Evolutionary conservation across 1,284 basidiomycete genomes (phyloP), one percentile per base, ranked within the genome.

Genomic region (Apiotrichum montevideense): DNA sequence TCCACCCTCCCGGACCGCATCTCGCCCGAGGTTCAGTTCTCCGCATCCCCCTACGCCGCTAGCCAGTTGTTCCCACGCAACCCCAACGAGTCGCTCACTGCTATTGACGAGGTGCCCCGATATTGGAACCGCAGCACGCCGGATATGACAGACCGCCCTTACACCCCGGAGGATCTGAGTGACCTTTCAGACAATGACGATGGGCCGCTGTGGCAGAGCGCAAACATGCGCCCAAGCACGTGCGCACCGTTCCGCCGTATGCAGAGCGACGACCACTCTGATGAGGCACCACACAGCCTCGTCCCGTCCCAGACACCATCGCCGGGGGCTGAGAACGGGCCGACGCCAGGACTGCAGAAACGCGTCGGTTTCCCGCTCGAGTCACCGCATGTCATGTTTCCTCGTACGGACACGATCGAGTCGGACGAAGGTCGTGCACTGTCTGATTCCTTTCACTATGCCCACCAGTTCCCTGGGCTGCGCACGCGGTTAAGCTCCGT

Each of bases 41-140:
- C 87, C 29, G 86, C 89, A 66, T 91, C 90, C 0, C 90, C 90
- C 0, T 94, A 90, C 65, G 85, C 90, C n/a, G 86, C 88, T 2
- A 87, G 87, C 11, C 88, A 92, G 62, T 78, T 92, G 1, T 91
- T 92, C 68, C 83, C 64, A 4, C 48, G 63, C 4, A 66, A 73
- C 11, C 64, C 68, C 13, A 71, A 70, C 54, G 71, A 75, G 32
- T 66, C 65, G 7, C 62, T 77, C 0, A 62, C 62, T 1, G 71
- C 73, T 0, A 77, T 77, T 42, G 71, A 75, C 33, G 75, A 77
- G 50, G 68, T 67, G 7, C 63, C 68, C 4, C 54, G 62, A 3
- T 48, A 64, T 4, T 71, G 72, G 71, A 47, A 46, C 39, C 11
- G 49, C 61, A 49, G 52, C 40, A 50, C 37, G 9, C 40, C 46